Evolutionary conservation across 306 rosid genomes (phyloP).

Genomic region (Cucurbita maxima): DNA sequence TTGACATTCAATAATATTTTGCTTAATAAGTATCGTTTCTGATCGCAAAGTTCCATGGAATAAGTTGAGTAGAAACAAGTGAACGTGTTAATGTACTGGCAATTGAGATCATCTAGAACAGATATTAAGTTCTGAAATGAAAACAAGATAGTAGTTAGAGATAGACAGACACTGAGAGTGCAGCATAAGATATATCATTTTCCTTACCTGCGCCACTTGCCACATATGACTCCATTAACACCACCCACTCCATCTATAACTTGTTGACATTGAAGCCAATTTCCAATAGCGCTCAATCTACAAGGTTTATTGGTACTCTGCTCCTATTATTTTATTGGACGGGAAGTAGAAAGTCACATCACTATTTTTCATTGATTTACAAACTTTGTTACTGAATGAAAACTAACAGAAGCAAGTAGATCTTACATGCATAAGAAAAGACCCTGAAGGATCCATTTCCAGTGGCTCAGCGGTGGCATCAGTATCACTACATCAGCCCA

Average conservation of each 20-base stretch:
- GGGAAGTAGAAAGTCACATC: background rate
- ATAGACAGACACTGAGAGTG: background rate
- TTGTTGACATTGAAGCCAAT: conserved; percentile 83
- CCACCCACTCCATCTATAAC: conserved; percentile 25
- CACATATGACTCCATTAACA: conserved; percentile 44
- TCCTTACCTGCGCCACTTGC: conserved; percentile 84
- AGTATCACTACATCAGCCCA: conserved; percentile 35
- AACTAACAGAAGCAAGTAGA: conserved; percentile 3
- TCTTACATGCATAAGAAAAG: conserved; percentile 36
- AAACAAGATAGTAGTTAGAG: background rate
- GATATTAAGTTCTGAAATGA: background rate
- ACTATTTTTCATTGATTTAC: background rate
- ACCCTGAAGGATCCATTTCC: conserved; percentile 32
- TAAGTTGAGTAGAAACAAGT: background rate
- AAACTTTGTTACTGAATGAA: conserved; percentile 3
- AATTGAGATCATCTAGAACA: background rate
- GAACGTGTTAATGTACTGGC: background rate
- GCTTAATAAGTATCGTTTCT: background rate
- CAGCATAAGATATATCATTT: background rate
- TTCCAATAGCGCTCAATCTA: conserved; percentile 36
- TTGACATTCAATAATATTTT: background rate
- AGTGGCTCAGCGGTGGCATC: conserved; percentile 32
- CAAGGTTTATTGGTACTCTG: conserved; percentile 20
- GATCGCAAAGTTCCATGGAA: background rate
- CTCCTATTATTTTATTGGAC: conserved; percentile 26